Conservation (phyloP, 108 stramenopile species). For the Schizochytrium sp. region DNA sequence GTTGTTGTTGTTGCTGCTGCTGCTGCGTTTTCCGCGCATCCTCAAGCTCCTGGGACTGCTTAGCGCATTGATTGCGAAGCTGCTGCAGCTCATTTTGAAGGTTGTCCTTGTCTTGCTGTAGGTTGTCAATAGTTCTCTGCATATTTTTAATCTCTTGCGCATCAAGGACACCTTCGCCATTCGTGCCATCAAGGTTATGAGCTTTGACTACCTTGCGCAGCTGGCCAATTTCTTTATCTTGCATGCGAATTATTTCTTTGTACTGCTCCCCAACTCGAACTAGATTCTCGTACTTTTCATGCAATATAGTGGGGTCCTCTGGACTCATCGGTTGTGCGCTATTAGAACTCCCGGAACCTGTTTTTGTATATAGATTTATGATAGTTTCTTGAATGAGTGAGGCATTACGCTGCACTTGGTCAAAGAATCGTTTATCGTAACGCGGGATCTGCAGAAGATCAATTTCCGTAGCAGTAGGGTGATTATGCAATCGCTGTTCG, state of each 20-base stretch:
- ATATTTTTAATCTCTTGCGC: constrained; percentile 36
- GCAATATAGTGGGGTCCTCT: constrained; percentile 15
- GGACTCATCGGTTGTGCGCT: not conserved
- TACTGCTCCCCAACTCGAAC: constrained; percentile 46
- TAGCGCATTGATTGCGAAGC: not conserved
- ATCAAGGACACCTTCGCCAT: constrained; percentile 26
- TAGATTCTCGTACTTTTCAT: constrained; percentile 27
- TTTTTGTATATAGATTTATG: not conserved
- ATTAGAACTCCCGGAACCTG: too few relatives aligned
- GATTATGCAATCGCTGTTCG: not conserved
- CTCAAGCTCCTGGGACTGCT: not conserved
- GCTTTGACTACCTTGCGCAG: constrained; percentile 26
- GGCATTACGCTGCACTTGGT: not conserved
- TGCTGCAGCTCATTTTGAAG: not conserved
- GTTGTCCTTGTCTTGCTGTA: constrained; percentile 50
- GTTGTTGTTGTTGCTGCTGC: not conserved
- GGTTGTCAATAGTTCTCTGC: constrained; percentile 5
- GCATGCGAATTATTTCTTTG: constrained; percentile 46
- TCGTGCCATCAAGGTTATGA: not conserved
- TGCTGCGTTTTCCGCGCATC: not conserved
- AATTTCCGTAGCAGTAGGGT: not conserved
- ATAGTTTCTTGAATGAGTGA: not conserved
- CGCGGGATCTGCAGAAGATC: constrained; percentile 35
- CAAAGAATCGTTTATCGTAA: constrained; percentile 49
- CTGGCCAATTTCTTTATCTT: constrained; percentile 15